Evolutionary conservation across 768 basidiomycete genomes (phyloP), one percentile per base, ranked within the genome.

Genomic region (Pleurotus sapidus): DNA sequence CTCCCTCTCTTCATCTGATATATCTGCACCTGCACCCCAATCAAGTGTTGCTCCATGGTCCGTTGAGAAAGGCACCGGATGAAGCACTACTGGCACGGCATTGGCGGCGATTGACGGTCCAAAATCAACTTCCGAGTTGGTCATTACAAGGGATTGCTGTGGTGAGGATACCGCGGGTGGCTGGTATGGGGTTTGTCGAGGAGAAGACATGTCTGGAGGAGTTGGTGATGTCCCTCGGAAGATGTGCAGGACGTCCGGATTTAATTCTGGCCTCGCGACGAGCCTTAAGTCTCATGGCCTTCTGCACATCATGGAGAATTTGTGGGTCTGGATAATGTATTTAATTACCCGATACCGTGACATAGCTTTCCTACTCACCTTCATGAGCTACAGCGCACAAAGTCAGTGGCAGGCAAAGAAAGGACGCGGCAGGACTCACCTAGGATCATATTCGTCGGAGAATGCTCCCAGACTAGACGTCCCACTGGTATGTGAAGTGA

Each of bases 251-350:
- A 46, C 66, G 58, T 17, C 59, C 55, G 5, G 73, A 64, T 59
- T 71, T 72, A 27, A 82, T 66, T 42, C 89, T 84, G 50, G 88
- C 88, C 63, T 91, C 89, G 24, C 89, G 82, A 48, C 86, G 79
- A 24, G 88, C 86, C 68, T 91, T 91, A 51, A 89, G 71, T 57
- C 82, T 84, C 27, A 93, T 66, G 4, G 88, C 90, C 54, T 84
- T 83, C 62, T 91, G 88, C 5, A 93, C 88, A 60, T 92, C 91
- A 67, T 88, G 89, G 54, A 92, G 68, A 60, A 93, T 87, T 62
- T 79, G 79, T n/a, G 90, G 88, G 72, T 93, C 90, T 93, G 68
- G 47, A 40, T 23, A 34, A 43, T 18, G 11, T 17, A n/a, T 42
- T 45, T 45, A 46, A 20, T 7, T 11, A 49, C 23, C 37, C 18